A percentile compares a stretch with the other conserved stretches of the same genome.
Evolutionary conservation across 1,284 basidiomycete genomes (phyloP).

Genomic region (Heterobasidion irregulare): DNA sequence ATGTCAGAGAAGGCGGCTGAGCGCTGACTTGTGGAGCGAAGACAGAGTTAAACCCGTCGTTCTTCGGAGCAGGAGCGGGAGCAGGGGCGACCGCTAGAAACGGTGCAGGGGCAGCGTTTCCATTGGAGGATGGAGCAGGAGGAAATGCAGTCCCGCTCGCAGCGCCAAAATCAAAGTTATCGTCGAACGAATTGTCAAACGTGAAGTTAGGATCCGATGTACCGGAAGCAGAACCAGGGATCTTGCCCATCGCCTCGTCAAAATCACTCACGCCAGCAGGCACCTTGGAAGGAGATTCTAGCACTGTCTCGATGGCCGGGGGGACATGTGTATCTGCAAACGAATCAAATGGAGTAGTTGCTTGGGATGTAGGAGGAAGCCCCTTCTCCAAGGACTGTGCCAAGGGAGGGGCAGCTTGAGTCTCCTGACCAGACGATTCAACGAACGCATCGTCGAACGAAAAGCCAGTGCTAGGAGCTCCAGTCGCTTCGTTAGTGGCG

Average conservation of each 20-base stretch:
- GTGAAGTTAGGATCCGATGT: conserved; percentile 29
- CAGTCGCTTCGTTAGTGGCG: not conserved
- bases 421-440: conserved; percentile 8
- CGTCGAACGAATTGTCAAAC: conserved; percentile 74
- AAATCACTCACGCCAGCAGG: conserved; percentile 52
- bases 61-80: not conserved
- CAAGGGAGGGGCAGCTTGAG: not conserved
- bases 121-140: conserved; percentile 9
- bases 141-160: conserved; percentile 22
- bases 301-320: not conserved
- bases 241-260: conserved; percentile 61
- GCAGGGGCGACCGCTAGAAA: not conserved
- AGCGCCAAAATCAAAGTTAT: conserved; percentile 77
- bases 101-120: not conserved
- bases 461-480: conserved; percentile 1
- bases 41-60: conserved; percentile 16
- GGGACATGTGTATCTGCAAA: not conserved
- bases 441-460: conserved; percentile 8
- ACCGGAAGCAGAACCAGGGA: conserved; percentile 28
- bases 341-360: not conserved
- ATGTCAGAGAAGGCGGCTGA: conserved; percentile 7
- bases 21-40: conserved; percentile 10
- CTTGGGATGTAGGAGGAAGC: not conserved
- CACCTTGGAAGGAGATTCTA: conserved; percentile 12
- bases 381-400: not conserved